These are phyloP conservation scores for Nicotiana noctiflora DNA, from an alignment of 257 asterid species.

Conservation along the genomic window DNA sequence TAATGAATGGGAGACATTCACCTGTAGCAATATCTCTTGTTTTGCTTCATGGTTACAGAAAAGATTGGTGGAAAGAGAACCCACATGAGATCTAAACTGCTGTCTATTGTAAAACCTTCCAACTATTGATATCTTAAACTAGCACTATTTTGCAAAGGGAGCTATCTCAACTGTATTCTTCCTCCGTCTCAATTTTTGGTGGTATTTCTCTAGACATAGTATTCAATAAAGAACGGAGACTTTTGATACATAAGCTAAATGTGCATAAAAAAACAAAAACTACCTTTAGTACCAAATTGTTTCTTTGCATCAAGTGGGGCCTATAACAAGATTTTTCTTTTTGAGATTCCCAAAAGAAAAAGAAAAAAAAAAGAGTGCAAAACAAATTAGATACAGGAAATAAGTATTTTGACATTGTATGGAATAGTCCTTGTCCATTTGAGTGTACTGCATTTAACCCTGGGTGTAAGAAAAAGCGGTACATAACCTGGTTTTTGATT, in stretches of 20 bases:
- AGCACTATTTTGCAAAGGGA: too few relatives aligned
- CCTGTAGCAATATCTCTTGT: background rate
- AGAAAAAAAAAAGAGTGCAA: background rate
- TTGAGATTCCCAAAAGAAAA: background rate
- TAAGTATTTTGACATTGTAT: background rate
- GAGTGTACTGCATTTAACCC: background rate
- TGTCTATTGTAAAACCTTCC: background rate
- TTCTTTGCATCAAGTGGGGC: background rate
- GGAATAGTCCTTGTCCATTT: background rate
- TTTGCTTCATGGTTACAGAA: background rate
- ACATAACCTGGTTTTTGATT: background rate
- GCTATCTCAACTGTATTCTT: background rate
- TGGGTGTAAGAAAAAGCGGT: too few relatives aligned
- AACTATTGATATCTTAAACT: background rate
- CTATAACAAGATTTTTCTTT: background rate
- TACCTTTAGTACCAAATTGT: background rate
- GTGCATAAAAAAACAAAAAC: too few relatives aligned
- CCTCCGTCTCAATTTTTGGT: background rate
- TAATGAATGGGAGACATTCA: background rate
- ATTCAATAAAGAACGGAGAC: background rate
- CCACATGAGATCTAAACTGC: background rate
- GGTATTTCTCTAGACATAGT: background rate
- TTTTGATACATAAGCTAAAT: background rate
- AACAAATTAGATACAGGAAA: background rate
- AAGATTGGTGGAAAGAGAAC: background rate